Percentiles rank a stretch among this genome's conserved stretches.
Conservation (phyloP, 345 rosid species). For the Brassica nigra region DNA sequence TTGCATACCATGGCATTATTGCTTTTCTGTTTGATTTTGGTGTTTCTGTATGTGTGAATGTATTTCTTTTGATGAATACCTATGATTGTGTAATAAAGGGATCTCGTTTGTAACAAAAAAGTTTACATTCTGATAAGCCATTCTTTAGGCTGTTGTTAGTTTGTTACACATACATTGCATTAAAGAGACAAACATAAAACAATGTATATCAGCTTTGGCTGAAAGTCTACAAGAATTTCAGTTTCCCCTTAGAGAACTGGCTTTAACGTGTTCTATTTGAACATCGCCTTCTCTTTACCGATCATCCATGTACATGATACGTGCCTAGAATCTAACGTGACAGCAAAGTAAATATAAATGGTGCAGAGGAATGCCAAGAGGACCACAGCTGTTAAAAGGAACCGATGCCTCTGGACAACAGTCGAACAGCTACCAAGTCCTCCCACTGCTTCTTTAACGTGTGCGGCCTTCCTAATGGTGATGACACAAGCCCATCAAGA, state of each 20-base stretch:
- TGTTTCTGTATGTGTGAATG: background rate
- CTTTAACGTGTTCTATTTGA: constrained; percentile 53
- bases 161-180: constrained; percentile 19
- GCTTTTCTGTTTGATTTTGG: background rate
- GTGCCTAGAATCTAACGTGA: constrained; percentile 61
- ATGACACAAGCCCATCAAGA: constrained; percentile 68
- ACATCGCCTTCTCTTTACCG: constrained; percentile 56
- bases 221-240: constrained; percentile 44
- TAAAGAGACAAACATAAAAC: constrained; percentile 3
- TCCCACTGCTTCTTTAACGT: constrained; percentile 67
- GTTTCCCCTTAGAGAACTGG: constrained; percentile 52
- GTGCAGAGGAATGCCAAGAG: constrained; percentile 83
- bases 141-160: constrained; percentile 8
- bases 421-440: constrained; percentile 78
- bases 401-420: constrained; percentile 71
- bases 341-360: constrained; percentile 84
- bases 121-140: constrained; percentile 6
- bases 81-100: background rate
- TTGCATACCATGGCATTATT: background rate
- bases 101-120: background rate
- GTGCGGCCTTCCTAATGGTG: constrained; percentile 74
- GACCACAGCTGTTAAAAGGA: constrained; percentile 72
- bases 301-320: constrained; percentile 64
- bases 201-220: constrained; percentile 15
- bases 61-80: background rate